A percentile compares a stretch with the other conserved stretches of the same genome.
Conservation (phyloP, 345 rosid species). For the Sisymbrium altissimum region DNA sequence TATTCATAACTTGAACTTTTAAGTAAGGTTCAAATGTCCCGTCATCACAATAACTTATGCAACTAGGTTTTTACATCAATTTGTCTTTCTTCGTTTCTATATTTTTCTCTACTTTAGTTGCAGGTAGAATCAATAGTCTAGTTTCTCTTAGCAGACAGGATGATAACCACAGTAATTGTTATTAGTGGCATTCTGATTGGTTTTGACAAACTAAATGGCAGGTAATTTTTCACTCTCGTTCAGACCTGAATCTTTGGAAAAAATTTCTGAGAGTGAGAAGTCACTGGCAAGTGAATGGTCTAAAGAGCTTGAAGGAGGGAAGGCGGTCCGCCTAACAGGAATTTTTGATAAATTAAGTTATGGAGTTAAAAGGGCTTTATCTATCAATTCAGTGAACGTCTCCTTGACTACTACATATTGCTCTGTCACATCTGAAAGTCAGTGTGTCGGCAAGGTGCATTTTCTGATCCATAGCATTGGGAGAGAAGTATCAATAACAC, state of each 20-base stretch:
- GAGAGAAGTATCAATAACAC: slow-evolving; percentile 67
- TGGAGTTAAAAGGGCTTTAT: slow-evolving; percentile 69
- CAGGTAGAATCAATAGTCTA: slow-evolving; percentile 1
- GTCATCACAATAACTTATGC: background rate
- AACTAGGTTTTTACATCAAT: slow-evolving; percentile 10
- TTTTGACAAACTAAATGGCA: slow-evolving; percentile 37
- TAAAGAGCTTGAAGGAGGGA: slow-evolving; percentile 82
- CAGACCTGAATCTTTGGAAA: slow-evolving; percentile 67
- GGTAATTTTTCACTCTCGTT: slow-evolving; percentile 90
- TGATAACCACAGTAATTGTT: background rate
- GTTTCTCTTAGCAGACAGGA: slow-evolving; percentile 18
- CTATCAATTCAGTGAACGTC: slow-evolving; percentile 49
- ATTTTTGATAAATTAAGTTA: slow-evolving; percentile 75
- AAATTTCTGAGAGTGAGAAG: slow-evolving; percentile 36
- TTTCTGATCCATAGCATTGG: slow-evolving; percentile 71
- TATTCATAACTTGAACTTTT: slow-evolving; percentile 11
- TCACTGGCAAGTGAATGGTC: slow-evolving; percentile 74
- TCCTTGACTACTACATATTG: slow-evolving; percentile 74
- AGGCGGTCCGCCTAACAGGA: slow-evolving; percentile 83
- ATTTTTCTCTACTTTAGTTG: slow-evolving; percentile 1
- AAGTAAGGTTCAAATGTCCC: slow-evolving; percentile 12
- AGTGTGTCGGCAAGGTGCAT: slow-evolving; percentile 50
- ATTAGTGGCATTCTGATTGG: slow-evolving; percentile 10
- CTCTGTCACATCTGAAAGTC: slow-evolving; percentile 51
- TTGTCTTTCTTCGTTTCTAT: slow-evolving; percentile 11